These are phyloP conservation scores for Diphasiastrum complanatum DNA, from an alignment of 83 land plant species.

Conservation along the genomic window DNA sequence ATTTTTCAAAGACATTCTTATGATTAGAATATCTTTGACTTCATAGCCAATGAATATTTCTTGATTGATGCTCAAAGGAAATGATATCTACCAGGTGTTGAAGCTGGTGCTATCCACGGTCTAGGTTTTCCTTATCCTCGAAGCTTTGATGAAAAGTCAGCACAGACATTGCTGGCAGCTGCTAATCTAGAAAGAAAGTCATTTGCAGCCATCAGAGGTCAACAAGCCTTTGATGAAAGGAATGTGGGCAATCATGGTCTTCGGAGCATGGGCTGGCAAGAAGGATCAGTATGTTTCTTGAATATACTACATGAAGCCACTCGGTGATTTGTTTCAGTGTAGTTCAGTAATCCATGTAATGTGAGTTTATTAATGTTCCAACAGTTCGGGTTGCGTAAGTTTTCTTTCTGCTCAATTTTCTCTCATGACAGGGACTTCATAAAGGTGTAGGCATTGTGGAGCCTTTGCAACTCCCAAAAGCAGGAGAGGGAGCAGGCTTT, in stretches of 20 bases:
- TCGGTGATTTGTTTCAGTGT: no score
- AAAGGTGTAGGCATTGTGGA: constrained; percentile 89
- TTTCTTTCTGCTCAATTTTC: neutral
- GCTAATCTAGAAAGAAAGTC: constrained; percentile 38
- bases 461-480: constrained; percentile 74
- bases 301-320: neutral
- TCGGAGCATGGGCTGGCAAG: constrained; percentile 99
- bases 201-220: constrained; percentile 77
- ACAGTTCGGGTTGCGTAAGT: no score
- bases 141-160: constrained; percentile 58
- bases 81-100: constrained; percentile 23
- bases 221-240: constrained; percentile 82
- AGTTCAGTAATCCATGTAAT: no score
- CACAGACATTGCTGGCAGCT: constrained; percentile 10
- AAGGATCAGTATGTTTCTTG: constrained; percentile 64
- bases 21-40: no score
- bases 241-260: constrained; percentile 97
- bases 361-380: no score
- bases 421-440: constrained; percentile 66
- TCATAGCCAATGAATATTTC: no score
- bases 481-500: constrained; percentile 72
- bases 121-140: constrained; percentile 87
- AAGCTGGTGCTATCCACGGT: constrained; percentile 13
- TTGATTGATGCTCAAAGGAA: constrained; percentile 30
- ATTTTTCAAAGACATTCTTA: no score